phyloP scores from a whole-genome alignment of 345 rosid genomes.

The Hirschfeldia incana region DNA sequence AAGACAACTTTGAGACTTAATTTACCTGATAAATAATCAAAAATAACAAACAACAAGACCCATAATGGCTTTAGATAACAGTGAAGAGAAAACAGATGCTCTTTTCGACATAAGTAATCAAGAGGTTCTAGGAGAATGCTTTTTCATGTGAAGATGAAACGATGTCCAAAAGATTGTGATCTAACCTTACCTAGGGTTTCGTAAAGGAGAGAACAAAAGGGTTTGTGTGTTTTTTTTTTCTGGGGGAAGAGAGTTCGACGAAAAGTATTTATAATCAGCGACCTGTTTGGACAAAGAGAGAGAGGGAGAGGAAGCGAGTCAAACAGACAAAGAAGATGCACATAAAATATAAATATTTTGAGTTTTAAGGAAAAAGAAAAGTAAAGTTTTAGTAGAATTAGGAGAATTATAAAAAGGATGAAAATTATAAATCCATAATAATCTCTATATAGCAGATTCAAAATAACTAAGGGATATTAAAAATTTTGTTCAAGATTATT shows the following conservation, averaged over 20 bases:
- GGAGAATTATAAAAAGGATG: neutral
- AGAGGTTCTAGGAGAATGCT: neutral
- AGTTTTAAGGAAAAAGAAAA: neutral
- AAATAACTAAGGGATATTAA: neutral
- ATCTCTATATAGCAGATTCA: neutral
- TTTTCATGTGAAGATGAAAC: neutral
- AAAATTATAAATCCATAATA: neutral
- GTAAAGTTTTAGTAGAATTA: neutral
- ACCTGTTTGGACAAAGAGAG: neutral
- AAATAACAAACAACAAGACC: neutral
- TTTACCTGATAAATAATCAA: neutral
- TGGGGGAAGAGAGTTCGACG: neutral
- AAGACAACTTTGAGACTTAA: neutral
- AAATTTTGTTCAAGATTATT: neutral
- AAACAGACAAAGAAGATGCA: neutral
- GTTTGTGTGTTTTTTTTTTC: neutral
- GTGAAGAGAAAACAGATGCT: neutral
- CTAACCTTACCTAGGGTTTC: neutral
- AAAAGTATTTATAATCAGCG: constrained; percentile 2
- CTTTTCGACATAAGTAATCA: neutral
- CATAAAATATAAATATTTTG: neutral
- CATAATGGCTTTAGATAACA: neutral
- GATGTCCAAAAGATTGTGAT: neutral
- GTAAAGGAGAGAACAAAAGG: neutral
- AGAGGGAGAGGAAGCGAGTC: neutral